Base-by-base conservation (phyloP, 2,329 filamentous ascomycete genomes). In the Alternaria rosae region DNA sequence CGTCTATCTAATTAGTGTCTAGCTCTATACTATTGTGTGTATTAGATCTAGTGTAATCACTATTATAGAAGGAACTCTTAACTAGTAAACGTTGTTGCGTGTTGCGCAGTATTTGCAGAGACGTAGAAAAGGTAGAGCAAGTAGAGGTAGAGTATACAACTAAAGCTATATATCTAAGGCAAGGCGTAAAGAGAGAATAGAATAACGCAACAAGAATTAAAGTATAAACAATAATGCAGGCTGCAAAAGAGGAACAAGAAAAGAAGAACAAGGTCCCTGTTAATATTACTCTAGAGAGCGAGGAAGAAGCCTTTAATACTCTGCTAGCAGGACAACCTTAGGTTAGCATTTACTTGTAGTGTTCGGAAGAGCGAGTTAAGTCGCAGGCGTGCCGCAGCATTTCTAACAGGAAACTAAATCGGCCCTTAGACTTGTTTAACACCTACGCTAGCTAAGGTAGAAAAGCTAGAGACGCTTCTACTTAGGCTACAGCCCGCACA, bases 401-500 rank as follows among this genome's bases (percentile, higher is more conserved):
- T 23, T 25, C 30, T 59, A 23, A 59, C 17, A 23, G 30, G 59
- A 38, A 44, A 53, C n/a, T 38, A 17, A 38, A 59, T 56, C 51
- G 25, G 57, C 53, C 44, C 43, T 62, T 26, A 13, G 30, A 58
- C 53, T 54, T 47, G 11, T 35, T 52, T 48, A 44, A 57, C 50
- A 12, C 52, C 21, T 61, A 65, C 56, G 54, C 65, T 69, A 68
- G 56, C 65, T 41, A 54, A 66, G 28, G 25, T 62, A 59, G 62
- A 63, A 57, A 69, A 67, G 25, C 65, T 41, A 41, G 25, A 67
- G 44, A 60, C 21, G 26, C 9, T 50, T 59, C 32, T 12, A 50
- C 64, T 58, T 53, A 41, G 51, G 59, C 65, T 30, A 42, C 43
- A 56, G 64, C 35, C 54, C 17, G 30, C 30, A 58, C 17, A 42